Conservation (phyloP, 106 monocot species). For the Dendrobium chrysotoxum region DNA sequence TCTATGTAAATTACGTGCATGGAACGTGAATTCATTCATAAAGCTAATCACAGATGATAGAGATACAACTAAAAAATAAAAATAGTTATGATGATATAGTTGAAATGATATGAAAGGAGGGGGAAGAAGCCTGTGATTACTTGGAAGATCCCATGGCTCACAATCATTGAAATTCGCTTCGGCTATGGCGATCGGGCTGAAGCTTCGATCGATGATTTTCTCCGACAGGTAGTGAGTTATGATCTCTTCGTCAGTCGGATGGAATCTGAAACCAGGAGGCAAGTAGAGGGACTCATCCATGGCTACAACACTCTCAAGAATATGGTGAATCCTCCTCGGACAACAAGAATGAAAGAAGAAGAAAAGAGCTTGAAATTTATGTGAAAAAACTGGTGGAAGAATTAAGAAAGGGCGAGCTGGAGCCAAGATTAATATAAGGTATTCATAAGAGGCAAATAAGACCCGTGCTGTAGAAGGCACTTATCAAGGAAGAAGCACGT, state of each 20-base stretch:
- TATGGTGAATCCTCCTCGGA: not conserved
- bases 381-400: not conserved
- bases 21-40: no score
- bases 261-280: slow-evolving; percentile 11
- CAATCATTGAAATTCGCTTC: slow-evolving; percentile 1
- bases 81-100: not conserved
- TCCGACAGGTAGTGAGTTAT: not conserved
- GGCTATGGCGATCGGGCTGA: not conserved
- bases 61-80: no score
- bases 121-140: not conserved
- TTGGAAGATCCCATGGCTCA: slow-evolving; percentile 12
- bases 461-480: slow-evolving; percentile 7
- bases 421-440: no score
- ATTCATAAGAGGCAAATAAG: not conserved
- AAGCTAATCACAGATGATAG: no score
- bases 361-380: not conserved
- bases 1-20: no score
- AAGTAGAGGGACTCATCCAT: slow-evolving; percentile 3
- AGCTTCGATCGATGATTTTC: not conserved
- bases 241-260: slow-evolving; percentile 9
- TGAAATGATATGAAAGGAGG: not conserved
- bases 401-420: not conserved
- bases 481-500: slow-evolving; percentile 2
- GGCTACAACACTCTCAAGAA: not conserved
- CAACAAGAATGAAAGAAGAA: not conserved